A percentile compares a stretch with the other conserved stretches of the same genome.
Conservation (phyloP, 2,329 filamentous ascomycete genomes). For the Penicillium sp. region DNA sequence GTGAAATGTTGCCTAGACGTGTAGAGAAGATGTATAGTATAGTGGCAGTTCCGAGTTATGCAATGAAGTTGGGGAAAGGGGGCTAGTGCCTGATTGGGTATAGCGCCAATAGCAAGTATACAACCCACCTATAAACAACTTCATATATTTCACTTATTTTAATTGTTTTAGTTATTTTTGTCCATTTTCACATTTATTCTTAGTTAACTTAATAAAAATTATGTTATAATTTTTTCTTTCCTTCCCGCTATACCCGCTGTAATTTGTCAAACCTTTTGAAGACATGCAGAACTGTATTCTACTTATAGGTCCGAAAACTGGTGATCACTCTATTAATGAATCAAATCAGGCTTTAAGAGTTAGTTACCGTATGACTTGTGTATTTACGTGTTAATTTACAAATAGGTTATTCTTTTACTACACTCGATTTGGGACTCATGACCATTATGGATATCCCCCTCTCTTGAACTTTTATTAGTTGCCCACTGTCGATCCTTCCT, state of each 20-base stretch:
- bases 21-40: not conserved
- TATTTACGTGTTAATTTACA: not conserved
- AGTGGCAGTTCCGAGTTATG: not conserved
- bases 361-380: not conserved
- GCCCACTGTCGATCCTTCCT: constrained; percentile 14
- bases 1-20: not conserved
- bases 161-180: not conserved
- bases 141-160: not conserved
- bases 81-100: not conserved
- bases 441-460: not conserved
- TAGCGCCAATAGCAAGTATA: constrained; percentile 3
- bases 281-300: not conserved
- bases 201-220: not conserved
- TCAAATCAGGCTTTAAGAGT: not conserved
- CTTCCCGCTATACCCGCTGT: constrained; percentile 17
- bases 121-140: not conserved
- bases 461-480: not conserved
- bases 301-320: not conserved
- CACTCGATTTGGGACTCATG: constrained; percentile 7
- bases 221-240: not conserved
- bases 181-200: not conserved
- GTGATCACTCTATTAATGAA: not conserved
- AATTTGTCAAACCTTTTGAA: constrained; percentile 2
- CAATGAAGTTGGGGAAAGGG: constrained; percentile 9
- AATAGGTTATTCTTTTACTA: not conserved